A percentile compares a stretch with the other conserved stretches of the same genome.
These are phyloP conservation scores for Cetradonia linearis DNA, from an alignment of 495 filamentous ascomycete genomes.

Conservation along the genomic window DNA sequence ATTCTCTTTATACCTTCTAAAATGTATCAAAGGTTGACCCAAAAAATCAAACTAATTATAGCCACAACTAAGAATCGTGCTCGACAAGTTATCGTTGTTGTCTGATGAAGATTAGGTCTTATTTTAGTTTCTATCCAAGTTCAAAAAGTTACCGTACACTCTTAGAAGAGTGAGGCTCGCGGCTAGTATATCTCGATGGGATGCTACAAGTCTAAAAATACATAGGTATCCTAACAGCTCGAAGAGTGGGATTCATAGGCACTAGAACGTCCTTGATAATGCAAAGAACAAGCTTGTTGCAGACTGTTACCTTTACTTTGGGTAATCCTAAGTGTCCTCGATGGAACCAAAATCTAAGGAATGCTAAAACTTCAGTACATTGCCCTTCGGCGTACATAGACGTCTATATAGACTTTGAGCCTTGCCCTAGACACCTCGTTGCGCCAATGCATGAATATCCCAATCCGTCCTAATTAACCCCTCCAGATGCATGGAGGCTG, in stretches of 20 bases:
- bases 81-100: neutral
- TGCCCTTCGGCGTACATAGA: neutral
- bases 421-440: neutral
- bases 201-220: no score
- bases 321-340: no score
- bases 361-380: neutral
- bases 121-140: no score
- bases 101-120: no score
- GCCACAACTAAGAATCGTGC: neutral
- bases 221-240: no score
- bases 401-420: neutral
- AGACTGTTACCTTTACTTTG: neutral
- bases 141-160: no score
- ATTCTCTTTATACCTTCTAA: neutral
- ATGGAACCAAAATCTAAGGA: neutral
- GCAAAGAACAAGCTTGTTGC: neutral
- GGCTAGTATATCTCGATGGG: no score
- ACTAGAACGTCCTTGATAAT: no score
- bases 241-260: no score
- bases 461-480: neutral
- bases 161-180: no score
- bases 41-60: no score
- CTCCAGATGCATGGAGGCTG: conserved; percentile 9
- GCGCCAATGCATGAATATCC: neutral
- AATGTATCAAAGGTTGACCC: no score